Conservation (phyloP, 768 basidiomycete species). For the Lentinula sp. region DNA sequence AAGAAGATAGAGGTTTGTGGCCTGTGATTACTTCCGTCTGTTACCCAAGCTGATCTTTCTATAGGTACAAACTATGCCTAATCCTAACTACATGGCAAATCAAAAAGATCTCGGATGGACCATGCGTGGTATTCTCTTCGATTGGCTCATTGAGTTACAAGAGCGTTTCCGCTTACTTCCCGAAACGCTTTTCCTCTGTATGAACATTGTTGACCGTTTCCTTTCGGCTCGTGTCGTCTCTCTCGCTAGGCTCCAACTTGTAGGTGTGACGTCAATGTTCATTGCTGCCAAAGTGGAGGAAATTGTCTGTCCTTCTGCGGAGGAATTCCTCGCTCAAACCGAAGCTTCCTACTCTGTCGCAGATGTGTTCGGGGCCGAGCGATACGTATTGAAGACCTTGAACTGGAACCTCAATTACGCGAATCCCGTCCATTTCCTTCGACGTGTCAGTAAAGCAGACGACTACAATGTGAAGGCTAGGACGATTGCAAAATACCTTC, state of each 20-base stretch:
- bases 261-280: constrained; percentile 84
- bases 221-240: constrained; percentile 68
- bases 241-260: constrained; percentile 82
- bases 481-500: constrained; percentile 85
- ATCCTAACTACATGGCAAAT: constrained; percentile 76
- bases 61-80: constrained; percentile 72
- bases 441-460: constrained; percentile 90
- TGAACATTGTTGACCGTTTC: constrained; percentile 82
- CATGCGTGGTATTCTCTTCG: constrained; percentile 83
- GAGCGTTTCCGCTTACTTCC: constrained; percentile 78
- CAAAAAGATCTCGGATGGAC: constrained; percentile 86
- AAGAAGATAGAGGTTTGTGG: constrained; percentile 66
- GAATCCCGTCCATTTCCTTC: constrained; percentile 84
- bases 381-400: constrained; percentile 80
- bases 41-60: constrained; percentile 7
- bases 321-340: constrained; percentile 73
- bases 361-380: constrained; percentile 85
- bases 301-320: constrained; percentile 79
- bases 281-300: constrained; percentile 92
- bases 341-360: constrained; percentile 71
- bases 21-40: not conserved
- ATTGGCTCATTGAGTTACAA: constrained; percentile 94
- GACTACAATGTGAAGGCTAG: constrained; percentile 81
- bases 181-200: constrained; percentile 86
- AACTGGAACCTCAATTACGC: constrained; percentile 85